Evolutionary conservation across 2,329 filamentous ascomycete genomes (phyloP).

Genomic region (Nannizzia gypsea): DNA sequence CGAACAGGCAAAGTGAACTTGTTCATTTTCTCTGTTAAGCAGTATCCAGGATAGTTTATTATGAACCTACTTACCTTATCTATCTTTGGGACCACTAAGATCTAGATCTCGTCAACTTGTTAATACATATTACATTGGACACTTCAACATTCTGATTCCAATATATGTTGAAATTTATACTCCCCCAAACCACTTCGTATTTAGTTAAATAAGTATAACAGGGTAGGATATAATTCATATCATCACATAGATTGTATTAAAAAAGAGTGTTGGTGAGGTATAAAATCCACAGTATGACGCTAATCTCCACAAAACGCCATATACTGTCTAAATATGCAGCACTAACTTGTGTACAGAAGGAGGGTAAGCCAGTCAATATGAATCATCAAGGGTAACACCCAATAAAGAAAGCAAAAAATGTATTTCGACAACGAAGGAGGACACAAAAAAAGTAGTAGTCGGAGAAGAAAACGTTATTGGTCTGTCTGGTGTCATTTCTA

Average conservation of each 20-base stretch:
- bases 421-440: no score
- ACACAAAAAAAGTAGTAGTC: no score
- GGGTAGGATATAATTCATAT: not conserved
- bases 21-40: not conserved
- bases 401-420: not conserved
- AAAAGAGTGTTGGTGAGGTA: not conserved
- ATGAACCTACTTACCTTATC: no score
- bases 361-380: not conserved
- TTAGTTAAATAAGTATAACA: not conserved
- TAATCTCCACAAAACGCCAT: not conserved
- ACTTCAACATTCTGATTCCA: no score
- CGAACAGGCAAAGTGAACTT: not conserved
- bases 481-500: not conserved
- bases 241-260: constrained; percentile 1
- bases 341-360: not conserved
- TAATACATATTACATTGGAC: no score
- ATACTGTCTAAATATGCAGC: not conserved
- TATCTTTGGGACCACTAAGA: no score
- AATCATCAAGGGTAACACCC: not conserved
- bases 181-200: not conserved
- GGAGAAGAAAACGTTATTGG: not conserved
- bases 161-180: no score
- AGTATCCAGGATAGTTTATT: no score
- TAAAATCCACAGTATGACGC: not conserved
- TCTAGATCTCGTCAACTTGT: no score